Conservation (phyloP, 495 filamentous ascomycete species). For the Aspergillus sparsus region DNA sequence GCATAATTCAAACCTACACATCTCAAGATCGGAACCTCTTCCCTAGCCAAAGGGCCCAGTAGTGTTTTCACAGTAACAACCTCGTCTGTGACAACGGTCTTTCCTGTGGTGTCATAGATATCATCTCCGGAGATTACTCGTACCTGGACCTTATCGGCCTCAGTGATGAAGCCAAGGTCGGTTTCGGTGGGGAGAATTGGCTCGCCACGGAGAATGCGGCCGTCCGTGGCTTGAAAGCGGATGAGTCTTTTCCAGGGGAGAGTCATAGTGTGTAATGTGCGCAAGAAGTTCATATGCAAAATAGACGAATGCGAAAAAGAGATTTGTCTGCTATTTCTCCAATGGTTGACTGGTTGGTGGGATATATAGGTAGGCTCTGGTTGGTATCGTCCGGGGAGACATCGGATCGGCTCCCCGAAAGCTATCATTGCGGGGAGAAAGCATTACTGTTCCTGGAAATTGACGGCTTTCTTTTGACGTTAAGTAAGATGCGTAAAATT, state of each 20-base stretch:
- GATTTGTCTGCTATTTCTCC: background rate
- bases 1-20: conserved; percentile 43
- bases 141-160: conserved; percentile 36
- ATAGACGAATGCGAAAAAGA: too few species aligned
- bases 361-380: background rate
- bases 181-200: conserved; percentile 44
- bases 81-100: conserved; percentile 35
- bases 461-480: too few species aligned
- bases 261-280: conserved; percentile 6
- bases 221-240: conserved; percentile 47
- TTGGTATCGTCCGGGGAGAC: background rate
- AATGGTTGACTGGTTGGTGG: background rate
- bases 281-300: background rate
- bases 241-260: conserved; percentile 48
- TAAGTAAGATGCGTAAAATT: too few species aligned
- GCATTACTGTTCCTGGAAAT: background rate
- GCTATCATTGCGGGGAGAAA: background rate
- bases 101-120: conserved; percentile 39
- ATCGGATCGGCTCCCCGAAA: background rate
- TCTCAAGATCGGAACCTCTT: conserved; percentile 37
- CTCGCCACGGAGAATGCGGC: conserved; percentile 45
- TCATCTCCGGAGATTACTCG: conserved; percentile 39
- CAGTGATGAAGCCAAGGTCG: conserved; percentile 39
- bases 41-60: conserved; percentile 34
- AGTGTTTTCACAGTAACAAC: conserved; percentile 35